Evolutionary conservation across 139 green algal genomes (phyloP).

Genomic region (Haematococcus sp.): DNA sequence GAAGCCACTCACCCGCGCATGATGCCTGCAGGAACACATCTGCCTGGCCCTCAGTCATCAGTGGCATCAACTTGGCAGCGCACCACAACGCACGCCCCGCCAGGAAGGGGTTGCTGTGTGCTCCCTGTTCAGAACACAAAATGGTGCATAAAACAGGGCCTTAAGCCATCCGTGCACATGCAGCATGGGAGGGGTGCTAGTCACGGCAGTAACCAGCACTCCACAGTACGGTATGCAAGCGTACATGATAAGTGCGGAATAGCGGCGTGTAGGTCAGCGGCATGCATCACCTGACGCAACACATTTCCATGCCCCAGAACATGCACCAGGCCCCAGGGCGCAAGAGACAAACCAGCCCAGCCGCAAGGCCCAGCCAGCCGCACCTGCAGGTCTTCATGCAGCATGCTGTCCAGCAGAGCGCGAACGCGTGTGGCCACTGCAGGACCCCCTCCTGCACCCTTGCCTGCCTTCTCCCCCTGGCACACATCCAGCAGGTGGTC

Average conservation of each 20-base stretch:
- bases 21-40: conserved; percentile 11
- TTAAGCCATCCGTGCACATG: no score
- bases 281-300: no score
- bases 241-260: no score
- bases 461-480: background rate
- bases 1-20: background rate
- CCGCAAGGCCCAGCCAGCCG: conserved; percentile 1
- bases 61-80: conserved; percentile 34
- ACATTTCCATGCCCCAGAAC: no score
- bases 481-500: background rate
- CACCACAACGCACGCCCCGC: conserved; percentile 66
- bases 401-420: conserved; percentile 51
- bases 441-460: background rate
- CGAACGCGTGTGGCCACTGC: conserved; percentile 13
- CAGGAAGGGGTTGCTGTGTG: conserved; percentile 49
- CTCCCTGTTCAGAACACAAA: no score
- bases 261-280: no score
- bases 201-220: no score
- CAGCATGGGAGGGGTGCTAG: no score
- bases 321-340: no score
- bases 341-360: no score
- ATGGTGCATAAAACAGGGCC: no score
- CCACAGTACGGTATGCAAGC: no score
- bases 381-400: conserved; percentile 57
- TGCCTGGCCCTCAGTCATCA: conserved; percentile 27